A percentile compares a stretch with the other conserved stretches of the same genome.
These are phyloP conservation scores for Vaccinium darrowii DNA, from an alignment of 148 eudicot genomes.

Conservation along the genomic window DNA sequence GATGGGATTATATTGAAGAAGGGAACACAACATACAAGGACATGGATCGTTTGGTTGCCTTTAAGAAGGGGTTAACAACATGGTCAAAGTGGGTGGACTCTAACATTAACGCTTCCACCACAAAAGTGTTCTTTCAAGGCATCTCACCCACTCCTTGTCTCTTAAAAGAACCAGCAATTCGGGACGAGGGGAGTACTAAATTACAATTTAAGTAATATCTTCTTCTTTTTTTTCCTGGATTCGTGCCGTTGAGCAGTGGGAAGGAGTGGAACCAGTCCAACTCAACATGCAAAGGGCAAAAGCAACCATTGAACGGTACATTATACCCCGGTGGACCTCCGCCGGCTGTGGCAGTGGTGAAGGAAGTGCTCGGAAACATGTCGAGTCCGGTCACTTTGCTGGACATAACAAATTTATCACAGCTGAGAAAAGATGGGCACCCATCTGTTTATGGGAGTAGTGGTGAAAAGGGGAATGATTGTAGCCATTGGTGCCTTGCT, in stretches of 20 bases:
- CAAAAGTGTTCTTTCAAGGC: conserved; percentile 46
- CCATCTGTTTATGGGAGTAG: conserved; percentile 38
- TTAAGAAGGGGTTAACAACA: conserved; percentile 40
- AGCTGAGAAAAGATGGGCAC: conserved; percentile 56
- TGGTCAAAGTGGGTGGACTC: conserved; percentile 63
- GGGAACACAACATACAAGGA: conserved; percentile 40
- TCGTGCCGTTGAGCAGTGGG: conserved; percentile 19
- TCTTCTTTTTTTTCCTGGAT: neutral
- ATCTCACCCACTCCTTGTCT: conserved; percentile 36
- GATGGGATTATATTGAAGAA: conserved; percentile 52
- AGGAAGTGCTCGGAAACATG: conserved; percentile 32
- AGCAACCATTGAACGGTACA: conserved; percentile 29
- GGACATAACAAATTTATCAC: conserved; percentile 44
- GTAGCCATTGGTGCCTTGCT: conserved; percentile 68
- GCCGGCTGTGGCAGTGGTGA: conserved; percentile 27
- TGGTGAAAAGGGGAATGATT: conserved; percentile 39
- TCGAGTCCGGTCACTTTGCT: conserved; percentile 33
- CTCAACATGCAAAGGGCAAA: conserved; percentile 37
- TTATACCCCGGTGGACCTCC: conserved; percentile 28
- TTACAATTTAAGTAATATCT: neutral
- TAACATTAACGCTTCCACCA: conserved; percentile 23
- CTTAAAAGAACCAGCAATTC: neutral
- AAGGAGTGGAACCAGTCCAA: conserved; percentile 34
- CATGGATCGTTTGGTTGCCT: conserved; percentile 50
- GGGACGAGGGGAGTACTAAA: neutral